phyloP scores from a whole-genome alignment of 495 filamentous ascomycete genomes.

The Hypoxylon subgilvum region DNA sequence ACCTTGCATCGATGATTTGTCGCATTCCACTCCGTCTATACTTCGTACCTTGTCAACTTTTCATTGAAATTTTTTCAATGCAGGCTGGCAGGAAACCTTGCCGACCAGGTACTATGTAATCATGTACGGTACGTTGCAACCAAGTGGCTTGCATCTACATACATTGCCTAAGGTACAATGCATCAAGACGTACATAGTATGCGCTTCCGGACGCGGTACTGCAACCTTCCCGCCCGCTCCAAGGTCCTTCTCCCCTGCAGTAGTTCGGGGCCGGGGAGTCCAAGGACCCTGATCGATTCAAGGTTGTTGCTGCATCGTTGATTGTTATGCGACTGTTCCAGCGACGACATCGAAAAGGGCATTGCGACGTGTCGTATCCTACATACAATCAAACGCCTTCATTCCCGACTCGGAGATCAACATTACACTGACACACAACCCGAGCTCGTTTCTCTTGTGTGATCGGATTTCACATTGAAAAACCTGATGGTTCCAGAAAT shows the following conservation, averaged over 20 bases:
- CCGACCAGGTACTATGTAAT: too few species aligned
- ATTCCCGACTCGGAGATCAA: conserved; percentile 16
- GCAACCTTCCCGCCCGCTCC: conserved; percentile 33
- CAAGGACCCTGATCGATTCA: conserved; percentile 21
- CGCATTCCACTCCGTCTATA: conserved; percentile 26
- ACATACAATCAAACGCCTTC: too few species aligned
- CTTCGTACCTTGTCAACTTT: conserved; percentile 15
- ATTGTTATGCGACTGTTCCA: conserved; percentile 2
- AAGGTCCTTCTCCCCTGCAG: conserved; percentile 31
- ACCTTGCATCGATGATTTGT: conserved; percentile 19
- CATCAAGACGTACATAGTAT: conserved; percentile 5
- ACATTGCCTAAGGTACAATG: conserved; percentile 25
- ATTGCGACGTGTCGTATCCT: conserved; percentile 22
- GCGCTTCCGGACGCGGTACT: conserved; percentile 25
- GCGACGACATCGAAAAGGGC: conserved; percentile 15
- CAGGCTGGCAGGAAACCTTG: too few species aligned
- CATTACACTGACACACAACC: conserved; percentile 1
- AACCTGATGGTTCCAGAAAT: conserved; percentile 29
- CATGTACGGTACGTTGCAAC: conserved; percentile 17
- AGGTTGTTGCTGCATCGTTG: conserved; percentile 24
- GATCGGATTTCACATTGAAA: conserved; percentile 21
- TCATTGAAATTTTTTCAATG: conserved; percentile 1
- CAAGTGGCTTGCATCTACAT: conserved; percentile 27
- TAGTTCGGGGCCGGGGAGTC: conserved; percentile 30
- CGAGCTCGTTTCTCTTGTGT: conserved; percentile 12